Evolutionary conservation across 2,329 filamentous ascomycete genomes (phyloP).

Genomic region (Trichoderma brevicompactum): DNA sequence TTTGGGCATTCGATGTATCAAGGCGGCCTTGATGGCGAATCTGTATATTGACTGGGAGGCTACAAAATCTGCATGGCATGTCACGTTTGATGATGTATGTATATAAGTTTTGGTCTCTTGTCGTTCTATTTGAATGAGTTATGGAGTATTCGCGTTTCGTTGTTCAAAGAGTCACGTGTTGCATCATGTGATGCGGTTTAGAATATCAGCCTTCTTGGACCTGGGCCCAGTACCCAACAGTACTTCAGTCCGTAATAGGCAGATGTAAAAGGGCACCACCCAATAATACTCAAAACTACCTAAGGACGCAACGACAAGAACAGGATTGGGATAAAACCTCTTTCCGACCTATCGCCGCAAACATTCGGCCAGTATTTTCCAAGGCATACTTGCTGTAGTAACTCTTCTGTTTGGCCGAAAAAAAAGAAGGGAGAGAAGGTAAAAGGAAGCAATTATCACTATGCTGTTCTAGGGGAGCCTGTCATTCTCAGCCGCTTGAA

Average conservation of each 20-base stretch:
- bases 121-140: neutral
- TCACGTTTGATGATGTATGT: conserved; percentile 16
- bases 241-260: too few relatives aligned
- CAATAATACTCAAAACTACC: too few relatives aligned
- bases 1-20: conserved; percentile 24
- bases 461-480: neutral
- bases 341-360: neutral
- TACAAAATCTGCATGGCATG: conserved; percentile 10
- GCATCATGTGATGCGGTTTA: neutral
- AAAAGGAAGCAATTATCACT: neutral
- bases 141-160: neutral
- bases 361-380: too few relatives aligned
- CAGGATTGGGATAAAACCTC: neutral
- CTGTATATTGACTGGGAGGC: conserved; percentile 21
- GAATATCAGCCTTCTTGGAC: neutral
- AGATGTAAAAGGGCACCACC: too few relatives aligned
- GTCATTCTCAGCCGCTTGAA: neutral
- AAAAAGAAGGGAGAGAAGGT: neutral
- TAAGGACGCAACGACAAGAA: too few relatives aligned
- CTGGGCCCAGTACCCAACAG: too few relatives aligned
- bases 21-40: conserved; percentile 16
- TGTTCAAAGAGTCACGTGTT: neutral
- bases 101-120: conserved; percentile 10
- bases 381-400: too few relatives aligned
- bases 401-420: too few relatives aligned